Evolutionary conservation across 306 rosid species (phyloP), one percentile per base, ranked within the genome.

Genomic region (Cajanus cajan): DNA sequence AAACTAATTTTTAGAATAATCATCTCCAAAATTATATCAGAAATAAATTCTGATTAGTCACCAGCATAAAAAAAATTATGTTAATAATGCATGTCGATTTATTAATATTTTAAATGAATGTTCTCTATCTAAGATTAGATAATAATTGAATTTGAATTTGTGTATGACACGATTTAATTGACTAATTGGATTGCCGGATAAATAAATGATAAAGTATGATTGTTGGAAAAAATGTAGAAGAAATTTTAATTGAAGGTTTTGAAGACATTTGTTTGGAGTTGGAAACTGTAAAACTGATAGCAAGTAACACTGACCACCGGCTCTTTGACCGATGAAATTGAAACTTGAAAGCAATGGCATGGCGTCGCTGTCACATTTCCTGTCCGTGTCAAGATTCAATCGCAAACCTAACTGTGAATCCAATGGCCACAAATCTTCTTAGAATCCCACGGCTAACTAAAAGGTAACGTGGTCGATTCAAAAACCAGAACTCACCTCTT

Each of bases 391-490:
- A 9, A 0, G 61, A 44, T 75, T 47, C 21, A 76, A 48, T 64
- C 16, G 8, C 73, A 34, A 65, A 78, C 58, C 50, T 39, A 55
- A 36, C 65, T 14, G 7, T 24, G 1, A 51, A 66, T 75, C 72
- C 77, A 75, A 76, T n/a, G 36, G 66, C 33, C 66, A 58, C 6
- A n/a, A 12, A n/a, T 82, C 19, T 13, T 13, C 58, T 58, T 68
- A 45, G 39, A 70, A 77, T 77, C 74, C 5, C 52, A 48, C 78
- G 62, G 71, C 24, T 21, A 10, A 4, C 1, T 22, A 8, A 24
- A 21, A 9, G 4, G 55, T 71, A 52, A 71, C 86, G 82, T 77
- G 79, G 79, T 77, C 86, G 52, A 71, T 71, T 63, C 8, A 6
- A 33, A 7, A 47, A 41, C 75, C 54, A 50, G 14, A n/a, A n/a